A percentile compares a stretch with the other conserved stretches of the same genome.
These are phyloP conservation scores for Graphilbum fragrans DNA, from an alignment of 2,329 filamentous ascomycete species.

Conservation along the genomic window DNA sequence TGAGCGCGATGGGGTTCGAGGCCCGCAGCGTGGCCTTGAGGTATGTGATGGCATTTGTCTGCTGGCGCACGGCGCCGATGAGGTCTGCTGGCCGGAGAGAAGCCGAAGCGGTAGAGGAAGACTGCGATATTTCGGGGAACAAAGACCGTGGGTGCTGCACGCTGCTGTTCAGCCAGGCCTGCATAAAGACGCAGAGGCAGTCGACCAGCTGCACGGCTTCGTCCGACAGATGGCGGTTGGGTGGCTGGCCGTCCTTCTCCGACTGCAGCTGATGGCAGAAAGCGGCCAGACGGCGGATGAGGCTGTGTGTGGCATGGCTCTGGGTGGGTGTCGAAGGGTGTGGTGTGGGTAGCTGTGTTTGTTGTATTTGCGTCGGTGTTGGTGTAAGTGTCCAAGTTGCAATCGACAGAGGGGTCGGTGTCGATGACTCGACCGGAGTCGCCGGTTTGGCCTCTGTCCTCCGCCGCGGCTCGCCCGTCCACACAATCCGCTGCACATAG, in stretches of 20 bases:
- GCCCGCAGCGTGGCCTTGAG: constrained; percentile 25
- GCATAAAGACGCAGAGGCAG: constrained; percentile 9
- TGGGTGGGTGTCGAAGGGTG: background rate
- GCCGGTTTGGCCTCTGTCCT: background rate
- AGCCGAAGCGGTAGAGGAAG: background rate
- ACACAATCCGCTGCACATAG: constrained; percentile 19
- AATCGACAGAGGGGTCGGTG: no score
- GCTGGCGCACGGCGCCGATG: constrained; percentile 9
- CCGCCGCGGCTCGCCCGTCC: constrained; percentile 9
- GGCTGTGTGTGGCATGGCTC: no score
- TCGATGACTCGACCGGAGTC: background rate
- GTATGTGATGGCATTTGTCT: constrained; percentile 20
- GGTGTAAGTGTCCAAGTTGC: no score
- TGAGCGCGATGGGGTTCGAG: constrained; percentile 26
- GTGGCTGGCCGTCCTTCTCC: background rate
- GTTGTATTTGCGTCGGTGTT: no score
- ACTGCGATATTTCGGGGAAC: background rate
- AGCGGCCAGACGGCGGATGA: constrained; percentile 8
- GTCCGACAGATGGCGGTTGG: constrained; percentile 4
- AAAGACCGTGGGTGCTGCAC: background rate
- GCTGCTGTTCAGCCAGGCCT: constrained; percentile 8
- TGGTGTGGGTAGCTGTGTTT: no score
- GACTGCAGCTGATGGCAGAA: constrained; percentile 10
- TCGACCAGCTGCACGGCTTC: constrained; percentile 7
- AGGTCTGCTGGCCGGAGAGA: background rate